Evolutionary conservation across 2,329 filamentous ascomycete species (phyloP).

Genomic region (Pseudogymnoascus sp.): DNA sequence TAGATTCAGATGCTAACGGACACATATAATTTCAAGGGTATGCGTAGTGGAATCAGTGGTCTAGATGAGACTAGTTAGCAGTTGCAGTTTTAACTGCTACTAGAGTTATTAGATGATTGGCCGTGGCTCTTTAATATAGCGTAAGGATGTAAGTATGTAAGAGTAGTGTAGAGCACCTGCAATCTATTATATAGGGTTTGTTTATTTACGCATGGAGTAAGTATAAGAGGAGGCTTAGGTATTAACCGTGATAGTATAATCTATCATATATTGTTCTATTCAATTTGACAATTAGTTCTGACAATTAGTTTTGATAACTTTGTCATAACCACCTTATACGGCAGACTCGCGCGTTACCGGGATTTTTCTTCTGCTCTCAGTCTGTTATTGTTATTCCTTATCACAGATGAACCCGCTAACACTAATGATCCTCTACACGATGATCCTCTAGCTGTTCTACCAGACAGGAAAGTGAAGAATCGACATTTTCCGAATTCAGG

Average conservation of each 20-base stretch:
- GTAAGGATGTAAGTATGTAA: conserved; percentile 2
- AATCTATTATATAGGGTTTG: not conserved
- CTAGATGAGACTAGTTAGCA: conserved; percentile 14
- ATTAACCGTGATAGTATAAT: not conserved
- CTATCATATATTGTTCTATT: not conserved
- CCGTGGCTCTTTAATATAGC: conserved; percentile 28
- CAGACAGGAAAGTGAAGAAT: not conserved
- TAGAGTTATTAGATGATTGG: conserved; percentile 33
- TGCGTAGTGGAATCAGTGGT: not conserved
- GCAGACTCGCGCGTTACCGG: not conserved
- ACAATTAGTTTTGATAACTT: not conserved
- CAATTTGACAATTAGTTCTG: too few species aligned
- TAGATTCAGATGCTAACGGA: not conserved
- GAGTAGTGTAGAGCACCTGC: not conserved
- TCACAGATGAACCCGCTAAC: not conserved
- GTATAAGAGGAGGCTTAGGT: not conserved
- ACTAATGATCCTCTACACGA: not conserved
- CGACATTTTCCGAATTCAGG: not conserved
- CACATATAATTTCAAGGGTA: not conserved
- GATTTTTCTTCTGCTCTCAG: not conserved
- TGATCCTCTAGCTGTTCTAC: not conserved
- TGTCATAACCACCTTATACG: not conserved
- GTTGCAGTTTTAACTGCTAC: conserved; percentile 32
- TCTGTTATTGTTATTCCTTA: not conserved
- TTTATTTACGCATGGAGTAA: not conserved